Evolutionary conservation across 306 rosid genomes (phyloP).

Genomic region (Trifolium dubium): DNA sequence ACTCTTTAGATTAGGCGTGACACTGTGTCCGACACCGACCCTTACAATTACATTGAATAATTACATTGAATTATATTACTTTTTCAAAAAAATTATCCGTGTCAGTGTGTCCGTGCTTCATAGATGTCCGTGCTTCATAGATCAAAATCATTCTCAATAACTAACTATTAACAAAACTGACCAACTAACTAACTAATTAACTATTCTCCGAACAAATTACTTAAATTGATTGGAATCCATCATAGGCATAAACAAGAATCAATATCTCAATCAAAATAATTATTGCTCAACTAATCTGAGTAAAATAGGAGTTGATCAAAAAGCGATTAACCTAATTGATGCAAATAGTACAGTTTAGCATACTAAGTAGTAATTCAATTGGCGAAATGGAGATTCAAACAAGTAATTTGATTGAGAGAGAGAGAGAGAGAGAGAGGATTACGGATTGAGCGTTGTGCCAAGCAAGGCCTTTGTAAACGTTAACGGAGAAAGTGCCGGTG

Average conservation of each 20-base stretch:
- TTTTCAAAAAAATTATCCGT: too few relatives aligned
- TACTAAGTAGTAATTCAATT: neutral
- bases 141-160: neutral
- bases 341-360: neutral
- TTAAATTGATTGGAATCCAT: neutral
- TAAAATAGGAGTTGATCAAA: neutral
- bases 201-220: neutral
- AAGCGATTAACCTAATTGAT: neutral
- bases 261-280: conserved; percentile 27
- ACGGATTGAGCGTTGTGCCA: conserved; percentile 93
- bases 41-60: too few relatives aligned
- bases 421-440: neutral
- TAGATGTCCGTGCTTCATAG: neutral
- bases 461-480: conserved; percentile 75
- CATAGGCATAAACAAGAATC: conserved; percentile 9
- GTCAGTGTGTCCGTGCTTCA: too few relatives aligned
- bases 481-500: conserved; percentile 65
- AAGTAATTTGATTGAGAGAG: neutral
- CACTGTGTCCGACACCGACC: too few relatives aligned
- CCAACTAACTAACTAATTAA: neutral
- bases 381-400: conserved; percentile 2
- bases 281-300: neutral
- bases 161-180: neutral
- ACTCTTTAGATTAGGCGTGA: too few relatives aligned
- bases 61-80: too few relatives aligned